Conservation (phyloP, 345 rosid species). For the Salix brachista region DNA sequence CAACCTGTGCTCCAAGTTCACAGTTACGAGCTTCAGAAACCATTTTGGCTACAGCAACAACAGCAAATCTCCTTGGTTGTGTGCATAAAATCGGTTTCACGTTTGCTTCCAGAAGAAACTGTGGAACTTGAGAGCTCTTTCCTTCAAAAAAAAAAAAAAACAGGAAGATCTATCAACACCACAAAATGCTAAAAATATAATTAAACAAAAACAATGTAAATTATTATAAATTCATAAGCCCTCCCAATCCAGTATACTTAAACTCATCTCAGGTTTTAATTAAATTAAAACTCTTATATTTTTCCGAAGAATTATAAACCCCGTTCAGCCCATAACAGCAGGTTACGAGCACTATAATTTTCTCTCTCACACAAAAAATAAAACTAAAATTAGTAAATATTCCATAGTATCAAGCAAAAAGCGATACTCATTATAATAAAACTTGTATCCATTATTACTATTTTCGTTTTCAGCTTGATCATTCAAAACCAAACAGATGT, state of each 20-base stretch:
- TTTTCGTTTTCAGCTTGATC: not conserved
- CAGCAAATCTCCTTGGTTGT: conserved; percentile 94
- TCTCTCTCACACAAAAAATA: not conserved
- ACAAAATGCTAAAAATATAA: not conserved
- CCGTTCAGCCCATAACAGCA: not conserved
- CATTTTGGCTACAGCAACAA: conserved; percentile 92
- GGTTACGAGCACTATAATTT: not conserved
- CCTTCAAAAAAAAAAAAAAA: conserved; percentile 36
- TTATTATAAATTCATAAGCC: not conserved
- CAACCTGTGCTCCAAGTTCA: conserved; percentile 81
- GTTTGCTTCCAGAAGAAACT: conserved; percentile 70
- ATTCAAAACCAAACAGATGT: not conserved
- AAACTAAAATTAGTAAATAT: not conserved
- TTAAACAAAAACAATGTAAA: not conserved
- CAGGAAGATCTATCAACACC: not conserved
- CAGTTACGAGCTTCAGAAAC: conserved; percentile 80
- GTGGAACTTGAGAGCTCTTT: conserved; percentile 96
- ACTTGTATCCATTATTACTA: not conserved
- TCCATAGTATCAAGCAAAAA: not conserved
- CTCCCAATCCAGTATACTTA: not conserved
- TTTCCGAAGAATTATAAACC: not conserved
- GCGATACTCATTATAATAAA: no score
- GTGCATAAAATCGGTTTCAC: conserved; percentile 77
- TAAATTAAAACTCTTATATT: not conserved
- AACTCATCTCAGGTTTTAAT: not conserved